Base-by-base conservation (phyloP, 768 basidiomycete species). In the Mycena indigotica region DNA sequence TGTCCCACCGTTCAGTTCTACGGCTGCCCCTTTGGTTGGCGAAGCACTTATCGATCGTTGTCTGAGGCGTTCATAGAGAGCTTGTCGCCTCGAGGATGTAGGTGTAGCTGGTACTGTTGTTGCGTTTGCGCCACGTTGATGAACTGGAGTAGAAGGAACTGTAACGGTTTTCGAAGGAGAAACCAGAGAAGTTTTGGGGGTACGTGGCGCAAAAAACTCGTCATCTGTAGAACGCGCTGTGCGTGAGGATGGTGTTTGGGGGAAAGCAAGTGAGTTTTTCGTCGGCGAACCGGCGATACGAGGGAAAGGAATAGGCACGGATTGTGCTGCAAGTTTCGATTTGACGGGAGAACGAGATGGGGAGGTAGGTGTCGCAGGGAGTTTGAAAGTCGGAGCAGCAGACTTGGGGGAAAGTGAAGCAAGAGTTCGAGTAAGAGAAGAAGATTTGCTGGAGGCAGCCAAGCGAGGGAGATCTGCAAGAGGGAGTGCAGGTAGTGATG, bases 31-130 rank as follows among this genome's bases (percentile, higher is more conserved):
- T 68, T 90, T 90, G 46, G 82, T 83, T 0, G 91, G 91, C 8
- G 88, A 84, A 32, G 77, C 73, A 1, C 84, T 83, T 52, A 91
- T 69, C 3, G 90, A 92, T 55, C 83, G 81, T 65, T 88, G 86
- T 17, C 87, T 86, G 45, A 93, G 75, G 38, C 91, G 88, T 62
- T 93, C 91, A 64, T 90, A 91, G 1, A 94, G 75, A 6, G 92
- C 92, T 65, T 86, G 84, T 44, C 91, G 81, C 41, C 91, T 82
- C 30, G 91, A 88, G 30, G 86, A 86, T 16, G 83, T 83, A 1
- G 91, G 90, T 4, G 89, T 92, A 61, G 83, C 72, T 4, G 87
- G 82, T 25, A 81, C 80, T 1, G 88, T 87, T 41, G 73, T 62
- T 1, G 84, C 83, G 49, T 76, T 70, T 28, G 77, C 48, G 15